Evolutionary conservation across 805 yeast genomes (phyloP).

Genomic region (Nakazawaea pomicola): DNA sequence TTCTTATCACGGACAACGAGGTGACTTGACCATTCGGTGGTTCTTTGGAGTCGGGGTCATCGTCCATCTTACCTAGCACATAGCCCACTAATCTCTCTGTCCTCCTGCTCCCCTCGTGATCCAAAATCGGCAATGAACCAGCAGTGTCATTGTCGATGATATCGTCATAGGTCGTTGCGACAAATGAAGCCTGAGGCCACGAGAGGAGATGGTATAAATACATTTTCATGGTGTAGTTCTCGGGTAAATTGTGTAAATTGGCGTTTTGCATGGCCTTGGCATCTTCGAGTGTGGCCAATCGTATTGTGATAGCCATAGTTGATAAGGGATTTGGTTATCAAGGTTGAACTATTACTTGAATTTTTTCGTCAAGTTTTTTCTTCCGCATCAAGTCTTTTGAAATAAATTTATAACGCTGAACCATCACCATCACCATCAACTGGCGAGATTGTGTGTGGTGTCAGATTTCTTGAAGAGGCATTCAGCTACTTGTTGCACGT

Average conservation of each 20-base stretch:
- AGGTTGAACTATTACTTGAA: neutral
- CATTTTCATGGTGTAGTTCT: constrained; percentile 85
- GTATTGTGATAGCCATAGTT: constrained; percentile 86
- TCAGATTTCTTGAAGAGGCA: too few relatives aligned
- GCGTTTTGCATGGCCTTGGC: constrained; percentile 95
- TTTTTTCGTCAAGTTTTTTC: neutral
- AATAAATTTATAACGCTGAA: too few relatives aligned
- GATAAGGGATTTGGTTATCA: too few relatives aligned
- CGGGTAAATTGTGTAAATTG: constrained; percentile 85
- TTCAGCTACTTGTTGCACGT: neutral
- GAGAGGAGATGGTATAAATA: constrained; percentile 86
- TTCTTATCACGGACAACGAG: constrained; percentile 91
- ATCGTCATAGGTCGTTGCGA: constrained; percentile 76
- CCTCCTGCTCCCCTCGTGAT: constrained; percentile 46
- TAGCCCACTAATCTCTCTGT: constrained; percentile 92
- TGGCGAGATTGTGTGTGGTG: too few relatives aligned
- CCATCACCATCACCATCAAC: too few relatives aligned
- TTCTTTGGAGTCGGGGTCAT: constrained; percentile 73
- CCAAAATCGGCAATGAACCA: constrained; percentile 21
- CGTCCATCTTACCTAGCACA: constrained; percentile 94
- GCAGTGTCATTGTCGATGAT: constrained; percentile 22
- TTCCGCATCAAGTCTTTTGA: too few relatives aligned
- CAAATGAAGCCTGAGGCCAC: constrained; percentile 97
- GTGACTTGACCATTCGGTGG: constrained; percentile 89
- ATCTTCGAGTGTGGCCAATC: constrained; percentile 83